phyloP scores from a whole-genome alignment of 192 early-diverging fungal species.

The Gamsiella multidivaricata region DNA sequence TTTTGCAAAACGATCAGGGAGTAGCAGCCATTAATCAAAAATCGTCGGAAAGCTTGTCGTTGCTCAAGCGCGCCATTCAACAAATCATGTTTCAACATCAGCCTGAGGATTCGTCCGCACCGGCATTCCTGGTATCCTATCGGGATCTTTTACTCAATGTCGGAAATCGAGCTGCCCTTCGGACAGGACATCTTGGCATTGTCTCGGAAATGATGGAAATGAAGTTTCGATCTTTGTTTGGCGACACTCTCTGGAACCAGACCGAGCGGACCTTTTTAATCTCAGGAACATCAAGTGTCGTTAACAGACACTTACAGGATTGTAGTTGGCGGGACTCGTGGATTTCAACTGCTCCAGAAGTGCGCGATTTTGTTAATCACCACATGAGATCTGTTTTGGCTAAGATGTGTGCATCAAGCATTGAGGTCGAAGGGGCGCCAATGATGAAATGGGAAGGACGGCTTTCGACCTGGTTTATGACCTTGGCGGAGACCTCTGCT shows the following conservation, averaged over 20 bases:
- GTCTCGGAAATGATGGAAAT: conserved; percentile 26
- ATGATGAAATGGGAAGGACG: conserved; percentile 8
- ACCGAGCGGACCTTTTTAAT: background rate
- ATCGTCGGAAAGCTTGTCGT: background rate
- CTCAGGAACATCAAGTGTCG: background rate
- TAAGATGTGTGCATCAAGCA: conserved; percentile 21
- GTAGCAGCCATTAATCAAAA: background rate
- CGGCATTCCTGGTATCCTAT: background rate
- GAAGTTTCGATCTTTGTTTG: conserved; percentile 17
- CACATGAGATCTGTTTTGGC: conserved; percentile 6
- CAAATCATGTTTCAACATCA: conserved; percentile 14
- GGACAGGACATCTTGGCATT: conserved; percentile 19
- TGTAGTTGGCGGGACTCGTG: background rate
- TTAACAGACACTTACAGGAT: background rate
- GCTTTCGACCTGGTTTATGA: conserved; percentile 41
- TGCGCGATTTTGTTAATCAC: background rate
- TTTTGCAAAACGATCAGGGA: background rate
- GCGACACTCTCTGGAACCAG: conserved; percentile 15
- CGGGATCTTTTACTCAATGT: conserved; percentile 22
- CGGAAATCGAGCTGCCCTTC: conserved; percentile 4
- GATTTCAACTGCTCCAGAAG: background rate
- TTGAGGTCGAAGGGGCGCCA: background rate
- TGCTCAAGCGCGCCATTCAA: conserved; percentile 20
- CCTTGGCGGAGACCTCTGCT: conserved; percentile 6
- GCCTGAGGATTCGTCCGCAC: background rate